Evolutionary conservation across 768 basidiomycete species (phyloP), one percentile per base, ranked within the genome.

Genomic region (Hygrophorus russula): DNA sequence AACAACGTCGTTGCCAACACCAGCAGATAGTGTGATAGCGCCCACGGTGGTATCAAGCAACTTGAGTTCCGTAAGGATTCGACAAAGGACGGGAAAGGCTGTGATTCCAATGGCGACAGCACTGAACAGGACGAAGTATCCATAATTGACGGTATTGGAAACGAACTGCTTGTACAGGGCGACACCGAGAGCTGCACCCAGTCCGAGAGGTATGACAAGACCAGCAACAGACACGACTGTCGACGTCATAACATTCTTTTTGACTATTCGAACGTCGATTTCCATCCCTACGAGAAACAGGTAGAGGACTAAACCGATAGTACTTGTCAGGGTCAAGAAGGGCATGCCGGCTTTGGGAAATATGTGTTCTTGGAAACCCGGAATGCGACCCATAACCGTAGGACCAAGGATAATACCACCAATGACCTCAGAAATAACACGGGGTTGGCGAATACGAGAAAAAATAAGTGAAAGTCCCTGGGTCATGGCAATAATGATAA

Each of bases 341-440:
- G 77, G 62, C 51, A 78, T 64, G 8, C 71, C 73, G 3, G 42
- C 53, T 0, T 53, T 36, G 0, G 81, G 80, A 59, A 83, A 85
- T 49, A 86, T 80, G 32, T 59, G 54, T 6, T 60, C 39, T n/a
- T 62, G 67, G 64, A 91, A 94, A 31, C 67, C 57, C 0, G 85
- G 88, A 46, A 91, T 88, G 19, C 76, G 77, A 2, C 88, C 88
- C 73, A 88, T 77, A 8, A 84, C 74, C 0, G 76, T 69, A 0
- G 78, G 78, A 33, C 91, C 92, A 9, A 97, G 71, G 15, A 97
- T 54, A 50, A 98, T 79, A 15, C 94, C 94, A 0, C 82, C 89
- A 44, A 97, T 76, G 46, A 96, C 83, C 59, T 97, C 93, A 33
- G 91, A 80, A 41, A 96, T 90, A 47, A 97, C 93, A n/a, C 81